Evolutionary conservation across 768 basidiomycete species (phyloP), one percentile per base, ranked within the genome.

Genomic region (Leccinum rimulosum): DNA sequence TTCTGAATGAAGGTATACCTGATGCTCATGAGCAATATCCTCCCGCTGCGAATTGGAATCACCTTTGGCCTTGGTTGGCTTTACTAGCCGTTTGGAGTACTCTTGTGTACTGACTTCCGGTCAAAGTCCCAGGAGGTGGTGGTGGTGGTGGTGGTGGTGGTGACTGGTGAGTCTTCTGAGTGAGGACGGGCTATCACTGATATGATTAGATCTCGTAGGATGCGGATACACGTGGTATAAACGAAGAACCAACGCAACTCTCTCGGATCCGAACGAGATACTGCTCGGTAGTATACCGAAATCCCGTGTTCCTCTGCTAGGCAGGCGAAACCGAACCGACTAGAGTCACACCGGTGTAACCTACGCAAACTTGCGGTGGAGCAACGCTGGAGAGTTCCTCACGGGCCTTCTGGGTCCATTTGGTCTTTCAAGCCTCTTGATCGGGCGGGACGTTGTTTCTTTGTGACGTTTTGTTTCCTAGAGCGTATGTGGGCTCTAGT

Each of bases 201-300:
- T 33, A 33, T 14, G 52, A 57, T 65, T 14, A 54, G 49, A 56
- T 62, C 50, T 19, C 15, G 22, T 10, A 31, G 8, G 27, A 30
- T 30, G 11, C 6, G 35, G 33, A 19, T n/a, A 17, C 50, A 52
- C 14, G 27, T 53, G 47, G 33, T 25, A 11, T 15, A 33, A 15
- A 33, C 35, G 19, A 8, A 15, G n/a, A 17, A 56, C 50, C 4
- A 8, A 51, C 53, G 9, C 14, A 17, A 4, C 14, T n/a, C 9
- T 30, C 17, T 25, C 38, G 6, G 25, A 14, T 31, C 43, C 19
- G 50, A 25, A 25, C 9, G n/a, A 7, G 14, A 22, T 43, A 11
- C 3, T 40, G 33, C 27, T n/a, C 6, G 6, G 54, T 19, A 31
- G 22, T 22, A 22, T 22, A 22, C 22, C 22, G 22, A 22, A 22